phyloP scores from a whole-genome alignment of 2,329 filamentous ascomycete genomes.

The Colletotrichum tabaci region DNA sequence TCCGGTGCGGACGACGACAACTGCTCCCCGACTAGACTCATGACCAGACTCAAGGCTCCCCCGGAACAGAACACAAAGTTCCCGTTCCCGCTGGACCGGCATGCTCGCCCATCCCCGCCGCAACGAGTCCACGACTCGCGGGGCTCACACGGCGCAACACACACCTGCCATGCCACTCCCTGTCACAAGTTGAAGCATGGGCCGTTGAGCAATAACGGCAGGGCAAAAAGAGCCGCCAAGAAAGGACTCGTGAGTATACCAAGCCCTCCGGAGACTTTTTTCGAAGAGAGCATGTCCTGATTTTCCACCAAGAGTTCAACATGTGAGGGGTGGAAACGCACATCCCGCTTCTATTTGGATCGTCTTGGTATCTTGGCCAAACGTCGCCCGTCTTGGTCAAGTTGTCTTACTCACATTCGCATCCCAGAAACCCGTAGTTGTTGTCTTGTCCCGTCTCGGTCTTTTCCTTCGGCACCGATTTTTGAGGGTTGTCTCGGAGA shows the following conservation, averaged over 20 bases:
- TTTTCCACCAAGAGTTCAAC: not conserved
- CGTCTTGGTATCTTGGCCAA: conserved; percentile 27
- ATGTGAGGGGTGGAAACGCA: not conserved
- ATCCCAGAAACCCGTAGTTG: too few species aligned
- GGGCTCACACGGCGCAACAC: not conserved
- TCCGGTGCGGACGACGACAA: not conserved
- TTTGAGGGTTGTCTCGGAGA: not conserved
- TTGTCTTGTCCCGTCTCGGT: too few species aligned
- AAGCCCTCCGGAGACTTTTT: not conserved
- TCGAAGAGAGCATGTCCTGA: conserved; percentile 1
- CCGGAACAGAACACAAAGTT: not conserved
- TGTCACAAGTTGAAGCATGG: not conserved
- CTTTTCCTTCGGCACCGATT: not conserved
- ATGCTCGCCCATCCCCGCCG: too few species aligned
- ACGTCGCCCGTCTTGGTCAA: not conserved
- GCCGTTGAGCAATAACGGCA: not conserved
- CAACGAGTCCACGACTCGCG: conserved; percentile 15
- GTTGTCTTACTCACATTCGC: too few species aligned
- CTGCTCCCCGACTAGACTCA: not conserved
- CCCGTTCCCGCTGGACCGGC: not conserved
- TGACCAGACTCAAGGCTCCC: not conserved
- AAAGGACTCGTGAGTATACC: not conserved
- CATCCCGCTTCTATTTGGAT: conserved; percentile 22
- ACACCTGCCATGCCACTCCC: not conserved
- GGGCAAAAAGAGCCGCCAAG: conserved; percentile 23